These are phyloP conservation scores for Saturnispora serradocipensis DNA, from an alignment of 805 yeast species.

Conservation along the genomic window DNA sequence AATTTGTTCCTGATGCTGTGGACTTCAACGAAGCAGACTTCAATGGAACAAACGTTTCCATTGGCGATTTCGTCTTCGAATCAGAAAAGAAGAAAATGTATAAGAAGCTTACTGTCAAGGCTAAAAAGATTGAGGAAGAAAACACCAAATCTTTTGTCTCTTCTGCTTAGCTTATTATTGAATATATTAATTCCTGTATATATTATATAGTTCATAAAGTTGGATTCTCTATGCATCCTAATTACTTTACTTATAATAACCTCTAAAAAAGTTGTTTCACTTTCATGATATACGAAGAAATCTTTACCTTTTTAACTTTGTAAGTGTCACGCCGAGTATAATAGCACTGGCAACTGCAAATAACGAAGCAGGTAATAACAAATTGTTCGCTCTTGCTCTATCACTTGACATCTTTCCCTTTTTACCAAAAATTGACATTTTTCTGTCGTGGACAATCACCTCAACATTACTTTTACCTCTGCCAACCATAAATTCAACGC, in stretches of 20 bases:
- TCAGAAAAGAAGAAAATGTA: conserved; percentile 37
- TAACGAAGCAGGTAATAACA: conserved; percentile 54
- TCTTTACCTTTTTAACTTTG: not conserved
- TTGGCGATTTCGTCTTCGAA: conserved; percentile 42
- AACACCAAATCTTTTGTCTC: conserved; percentile 6
- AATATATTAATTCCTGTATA: not conserved
- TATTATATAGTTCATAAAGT: not conserved
- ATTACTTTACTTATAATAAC: not conserved
- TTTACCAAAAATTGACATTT: conserved; percentile 26
- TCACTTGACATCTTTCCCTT: conserved; percentile 9
- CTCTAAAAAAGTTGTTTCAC: not conserved
- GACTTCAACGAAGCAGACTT: conserved; percentile 49
- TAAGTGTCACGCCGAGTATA: conserved; percentile 40
- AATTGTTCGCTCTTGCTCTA: not conserved
- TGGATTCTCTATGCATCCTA: not conserved
- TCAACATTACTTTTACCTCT: conserved; percentile 56
- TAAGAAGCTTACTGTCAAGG: conserved; percentile 35
- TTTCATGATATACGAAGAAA: not conserved
- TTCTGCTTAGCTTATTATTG: not conserved
- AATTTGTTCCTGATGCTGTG: conserved; percentile 63
- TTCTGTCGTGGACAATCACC: conserved; percentile 60
- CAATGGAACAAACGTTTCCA: conserved; percentile 46
- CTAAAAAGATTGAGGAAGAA: conserved; percentile 21
- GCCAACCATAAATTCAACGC: conserved; percentile 47
- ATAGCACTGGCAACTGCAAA: conserved; percentile 52